Base-by-base conservation (phyloP, 192 early-diverging fungal species). In the Haplosporangium gracile region DNA sequence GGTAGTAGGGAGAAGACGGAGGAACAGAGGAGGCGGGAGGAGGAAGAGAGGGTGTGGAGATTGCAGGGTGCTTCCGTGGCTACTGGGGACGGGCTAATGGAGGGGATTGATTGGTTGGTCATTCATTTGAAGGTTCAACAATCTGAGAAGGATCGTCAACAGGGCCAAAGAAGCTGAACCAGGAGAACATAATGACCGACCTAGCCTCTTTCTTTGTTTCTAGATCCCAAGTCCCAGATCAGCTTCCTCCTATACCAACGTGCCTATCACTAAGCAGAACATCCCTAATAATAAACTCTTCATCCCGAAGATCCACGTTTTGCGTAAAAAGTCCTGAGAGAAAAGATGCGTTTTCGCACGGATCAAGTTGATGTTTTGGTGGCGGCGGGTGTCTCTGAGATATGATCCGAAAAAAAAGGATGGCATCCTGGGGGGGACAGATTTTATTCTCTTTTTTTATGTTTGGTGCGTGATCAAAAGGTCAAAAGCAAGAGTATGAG, bases 381-480 rank as follows among this genome's bases (percentile, higher is more conserved):
- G 43, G 43, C 43, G 43, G 13, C 18, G 15, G n/a, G 57, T 24
- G n/a, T 24, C 26, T 29, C 2, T 65, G 2, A 65, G 29, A 65
- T 57, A 57, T 65, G 60, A 65, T 65, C 60, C 60, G 57, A 65
- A 65, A 65, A 65, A 57, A 65, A 65, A 15, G 60, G 11, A 15
- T 65, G 60, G 57, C 57, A 65, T 65, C 60, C 60, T 65, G n/a
- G 26, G 24, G 60, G 60, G 60, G 60, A 32, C 60, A 65, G 60
- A 32, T 26, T 65, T 60, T 65, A 65, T 65, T 65, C 60, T 65
- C 60, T 65, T 65, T 26, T 65, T 60, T 65, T 60, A 26, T 24
- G 55, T 29, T 15, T 65, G 60, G 4, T 10, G n/a, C 26, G 60
- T 65, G 60, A 29, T 32, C n/a, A 65, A 65, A 63, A 65, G 6